Evolutionary conservation across 2,329 filamentous ascomycete species (phyloP).

Genomic region (Penicillium rolfsii): DNA sequence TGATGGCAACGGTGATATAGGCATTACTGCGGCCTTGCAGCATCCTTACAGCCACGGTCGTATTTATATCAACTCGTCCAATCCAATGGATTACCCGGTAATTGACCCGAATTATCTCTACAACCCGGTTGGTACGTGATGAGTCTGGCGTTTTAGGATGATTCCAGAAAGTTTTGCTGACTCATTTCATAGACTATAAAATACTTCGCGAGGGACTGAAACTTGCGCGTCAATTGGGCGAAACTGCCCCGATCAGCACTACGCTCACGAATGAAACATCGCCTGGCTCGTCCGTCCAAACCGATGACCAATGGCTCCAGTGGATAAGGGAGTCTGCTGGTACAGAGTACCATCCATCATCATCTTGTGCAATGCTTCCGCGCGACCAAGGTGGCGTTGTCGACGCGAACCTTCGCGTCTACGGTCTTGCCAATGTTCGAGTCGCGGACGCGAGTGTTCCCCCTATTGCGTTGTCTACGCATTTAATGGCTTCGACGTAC

Average conservation of each 20-base stretch:
- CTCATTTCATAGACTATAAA: slow-evolving; percentile 23
- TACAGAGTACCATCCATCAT: slow-evolving; percentile 34
- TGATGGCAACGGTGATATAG: slow-evolving; percentile 31
- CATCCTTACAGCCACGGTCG: slow-evolving; percentile 37
- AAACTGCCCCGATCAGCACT: slow-evolving; percentile 27
- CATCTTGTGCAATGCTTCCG: slow-evolving; percentile 35
- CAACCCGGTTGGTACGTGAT: slow-evolving; percentile 30
- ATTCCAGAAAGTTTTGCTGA: neutral
- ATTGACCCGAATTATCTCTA: slow-evolving; percentile 36
- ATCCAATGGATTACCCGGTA: slow-evolving; percentile 34
- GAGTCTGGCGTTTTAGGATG: neutral
- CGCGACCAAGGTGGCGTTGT: slow-evolving; percentile 33
- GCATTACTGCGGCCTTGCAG: slow-evolving; percentile 35
- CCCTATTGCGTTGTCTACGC: slow-evolving; percentile 36
- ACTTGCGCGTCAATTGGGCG: slow-evolving; percentile 29
- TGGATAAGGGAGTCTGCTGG: slow-evolving; percentile 26
- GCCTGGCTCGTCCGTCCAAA: slow-evolving; percentile 27
- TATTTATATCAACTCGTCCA: slow-evolving; percentile 37
- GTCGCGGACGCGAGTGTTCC: slow-evolving; percentile 36
- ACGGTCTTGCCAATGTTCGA: slow-evolving; percentile 37
- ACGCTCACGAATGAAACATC: slow-evolving; percentile 28
- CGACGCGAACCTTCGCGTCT: slow-evolving; percentile 34
- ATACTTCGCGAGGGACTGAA: slow-evolving; percentile 34
- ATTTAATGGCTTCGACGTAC: slow-evolving; percentile 42
- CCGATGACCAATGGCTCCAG: slow-evolving; percentile 30